These are phyloP conservation scores for Aphanomyces invadans DNA, from an alignment of 352 stramenopile genomes.

Conservation along the genomic window DNA sequence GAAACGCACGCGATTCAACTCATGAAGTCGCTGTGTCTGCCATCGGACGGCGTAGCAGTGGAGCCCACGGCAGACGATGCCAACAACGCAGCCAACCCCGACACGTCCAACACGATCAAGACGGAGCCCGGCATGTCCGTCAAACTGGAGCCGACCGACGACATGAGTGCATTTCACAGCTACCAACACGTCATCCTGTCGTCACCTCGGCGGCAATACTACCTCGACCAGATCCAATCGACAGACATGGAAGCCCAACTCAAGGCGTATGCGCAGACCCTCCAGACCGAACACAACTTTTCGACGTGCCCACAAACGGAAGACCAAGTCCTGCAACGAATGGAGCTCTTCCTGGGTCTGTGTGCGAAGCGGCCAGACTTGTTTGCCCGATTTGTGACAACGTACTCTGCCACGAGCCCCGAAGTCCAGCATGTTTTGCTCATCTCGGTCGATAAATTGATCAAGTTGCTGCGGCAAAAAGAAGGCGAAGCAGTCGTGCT, in stretches of 20 bases:
- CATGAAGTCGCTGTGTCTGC: conserved; percentile 38
- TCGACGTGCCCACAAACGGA: conserved; percentile 38
- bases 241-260: conserved; percentile 31
- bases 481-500: conserved; percentile 47
- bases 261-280: conserved; percentile 33
- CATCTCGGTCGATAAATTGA: conserved; percentile 74
- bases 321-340: conserved; percentile 48
- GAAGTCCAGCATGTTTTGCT: conserved; percentile 62
- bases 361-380: conserved; percentile 70
- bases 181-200: conserved; percentile 5
- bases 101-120: background rate
- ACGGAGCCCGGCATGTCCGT: no score
- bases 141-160: no score
- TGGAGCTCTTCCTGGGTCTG: conserved; percentile 63
- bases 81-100: background rate
- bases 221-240: conserved; percentile 8
- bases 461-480: conserved; percentile 72
- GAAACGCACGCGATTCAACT: conserved; percentile 54
- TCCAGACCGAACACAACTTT: conserved; percentile 37
- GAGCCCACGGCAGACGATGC: background rate
- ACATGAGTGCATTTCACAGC: no score
- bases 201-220: conserved; percentile 16
- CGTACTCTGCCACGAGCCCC: conserved; percentile 53
- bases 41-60: conserved; percentile 21
- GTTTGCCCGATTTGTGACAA: conserved; percentile 44